A percentile compares a stretch with the other conserved stretches of the same genome.
These are phyloP conservation scores for Lentithecium fluviatile DNA, from an alignment of 495 filamentous ascomycete species.

Conservation along the genomic window DNA sequence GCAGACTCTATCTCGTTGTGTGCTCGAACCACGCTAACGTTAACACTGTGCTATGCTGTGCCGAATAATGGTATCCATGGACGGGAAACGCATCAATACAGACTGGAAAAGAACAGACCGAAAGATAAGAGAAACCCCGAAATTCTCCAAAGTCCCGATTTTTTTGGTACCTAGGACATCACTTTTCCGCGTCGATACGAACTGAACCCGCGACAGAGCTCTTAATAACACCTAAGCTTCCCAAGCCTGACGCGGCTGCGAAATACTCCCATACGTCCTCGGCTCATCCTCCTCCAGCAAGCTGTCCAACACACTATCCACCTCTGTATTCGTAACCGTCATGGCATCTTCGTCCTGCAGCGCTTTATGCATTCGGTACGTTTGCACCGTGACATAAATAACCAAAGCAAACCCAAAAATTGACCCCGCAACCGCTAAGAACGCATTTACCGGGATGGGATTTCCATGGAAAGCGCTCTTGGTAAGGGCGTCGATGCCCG, in stretches of 20 bases:
- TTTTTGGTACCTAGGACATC: too few relatives aligned
- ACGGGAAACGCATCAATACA: too few relatives aligned
- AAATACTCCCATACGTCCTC: conserved; percentile 12
- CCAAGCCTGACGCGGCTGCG: neutral
- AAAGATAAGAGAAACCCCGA: too few relatives aligned
- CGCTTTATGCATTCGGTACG: conserved; percentile 28
- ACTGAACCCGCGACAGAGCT: too few relatives aligned
- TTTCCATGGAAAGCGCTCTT: conserved; percentile 67
- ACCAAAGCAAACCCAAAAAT: conserved; percentile 43
- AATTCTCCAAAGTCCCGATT: too few relatives aligned
- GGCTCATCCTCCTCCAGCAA: conserved; percentile 30
- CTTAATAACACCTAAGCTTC: neutral
- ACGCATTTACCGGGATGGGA: conserved; percentile 74
- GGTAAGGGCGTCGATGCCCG: conserved; percentile 74
- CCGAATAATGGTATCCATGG: too few relatives aligned
- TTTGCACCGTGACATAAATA: conserved; percentile 37
- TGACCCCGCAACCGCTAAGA: conserved; percentile 59
- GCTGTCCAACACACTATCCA: conserved; percentile 26
- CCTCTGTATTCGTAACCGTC: conserved; percentile 17
- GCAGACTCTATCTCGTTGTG: too few relatives aligned
- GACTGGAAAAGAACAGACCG: too few relatives aligned
- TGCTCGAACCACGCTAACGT: too few relatives aligned
- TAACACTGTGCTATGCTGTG: too few relatives aligned
- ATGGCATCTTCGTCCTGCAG: conserved; percentile 39
- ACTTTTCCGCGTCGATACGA: too few relatives aligned